A percentile compares a stretch with the other conserved stretches of the same genome.
Evolutionary conservation across 2,329 filamentous ascomycete genomes (phyloP).

Genomic region (Coniochaeta sp.): DNA sequence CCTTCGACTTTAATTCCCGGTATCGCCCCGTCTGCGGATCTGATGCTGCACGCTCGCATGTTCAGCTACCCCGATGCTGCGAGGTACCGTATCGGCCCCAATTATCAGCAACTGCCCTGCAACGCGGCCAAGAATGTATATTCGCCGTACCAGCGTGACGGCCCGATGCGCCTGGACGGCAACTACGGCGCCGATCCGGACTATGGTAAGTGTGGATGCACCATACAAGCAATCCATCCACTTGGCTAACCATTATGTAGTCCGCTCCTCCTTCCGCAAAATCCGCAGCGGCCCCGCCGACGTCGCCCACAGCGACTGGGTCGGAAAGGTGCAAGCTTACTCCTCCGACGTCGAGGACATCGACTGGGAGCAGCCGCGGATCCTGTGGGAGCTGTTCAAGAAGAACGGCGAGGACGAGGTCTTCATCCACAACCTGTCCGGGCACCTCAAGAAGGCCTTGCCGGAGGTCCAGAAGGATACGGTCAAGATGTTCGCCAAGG

Average conservation of each 20-base stretch:
- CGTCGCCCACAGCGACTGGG: not conserved
- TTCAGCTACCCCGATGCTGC: conserved; percentile 49
- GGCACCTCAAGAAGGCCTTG: not conserved
- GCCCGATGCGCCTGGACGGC: conserved; percentile 22
- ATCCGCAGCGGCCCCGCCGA: not conserved
- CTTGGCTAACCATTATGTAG: not conserved
- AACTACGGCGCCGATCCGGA: conserved; percentile 38
- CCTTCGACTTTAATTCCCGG: conserved; percentile 49
- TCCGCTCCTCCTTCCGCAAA: not conserved
- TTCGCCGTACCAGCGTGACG: conserved; percentile 31
- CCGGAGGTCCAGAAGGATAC: not conserved
- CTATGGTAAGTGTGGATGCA: conserved; percentile 20
- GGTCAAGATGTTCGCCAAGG: not conserved
- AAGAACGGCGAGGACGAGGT: conserved; percentile 2
- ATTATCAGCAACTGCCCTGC: conserved; percentile 49
- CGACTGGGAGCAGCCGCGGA: not conserved
- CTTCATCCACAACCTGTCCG: not conserved
- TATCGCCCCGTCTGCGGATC: conserved; percentile 43
- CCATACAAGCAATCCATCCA: not conserved
- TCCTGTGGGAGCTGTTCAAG: conserved; percentile 1
- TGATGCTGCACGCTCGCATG: conserved; percentile 21
- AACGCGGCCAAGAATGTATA: conserved; percentile 31
- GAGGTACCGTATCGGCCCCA: conserved; percentile 48
- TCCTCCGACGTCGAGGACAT: not conserved
- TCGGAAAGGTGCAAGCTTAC: not conserved